Base-by-base conservation (phyloP, 1,284 basidiomycete species). In the Thelephora terrestris region DNA sequence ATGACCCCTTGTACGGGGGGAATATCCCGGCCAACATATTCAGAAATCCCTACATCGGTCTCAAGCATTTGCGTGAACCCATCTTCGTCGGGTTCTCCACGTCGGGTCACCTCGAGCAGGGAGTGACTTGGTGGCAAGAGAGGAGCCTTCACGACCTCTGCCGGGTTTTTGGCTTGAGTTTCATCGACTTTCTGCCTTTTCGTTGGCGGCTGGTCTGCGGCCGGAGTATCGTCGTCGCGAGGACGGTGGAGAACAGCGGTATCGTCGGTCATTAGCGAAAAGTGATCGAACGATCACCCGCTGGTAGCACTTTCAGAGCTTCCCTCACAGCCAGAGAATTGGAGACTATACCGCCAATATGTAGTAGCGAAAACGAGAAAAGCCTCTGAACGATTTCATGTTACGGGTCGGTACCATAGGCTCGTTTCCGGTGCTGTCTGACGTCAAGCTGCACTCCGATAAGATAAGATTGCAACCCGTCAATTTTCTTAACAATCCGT, bases 31-130 rank as follows among this genome's bases (percentile, higher is more conserved):
- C 81, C 80, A 53, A 91, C 78, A 64, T 93, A 96, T 58, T 91
- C 86, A 7, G 87, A 87, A 49, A 97, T 94, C 1, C 93, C 93
- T 45, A 95, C 93, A 60, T 95, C 85, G 6, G 74, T 71, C 64
- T 97, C 91, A 48, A 80, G 68, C 34, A 91, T 76, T 49, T 66
- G 61, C 55, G 79, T 68, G 38, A 70, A 65, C 37, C 74, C 74
- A 47, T 71, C 72, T 24, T 70, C 66, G 23, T 70, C 64, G 18
- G 75, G 68, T 35, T 78, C 70, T 47, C 78, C 78, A 12, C 87
- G 70, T 21, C 12, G 4, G 10, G 39, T 23, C 18, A 42, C n/a
- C 25, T 18, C 39, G 5, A 42, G 39, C 14, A 88, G 68, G 39
- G 68, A 62, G 61, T 85, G 81, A 55, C 85, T 89, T 5, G 85